Percentiles rank a stretch among this genome's conserved stretches.
These are phyloP conservation scores for Ramichloridium luteum DNA, from an alignment of 2,329 filamentous ascomycete genomes.

Conservation along the genomic window DNA sequence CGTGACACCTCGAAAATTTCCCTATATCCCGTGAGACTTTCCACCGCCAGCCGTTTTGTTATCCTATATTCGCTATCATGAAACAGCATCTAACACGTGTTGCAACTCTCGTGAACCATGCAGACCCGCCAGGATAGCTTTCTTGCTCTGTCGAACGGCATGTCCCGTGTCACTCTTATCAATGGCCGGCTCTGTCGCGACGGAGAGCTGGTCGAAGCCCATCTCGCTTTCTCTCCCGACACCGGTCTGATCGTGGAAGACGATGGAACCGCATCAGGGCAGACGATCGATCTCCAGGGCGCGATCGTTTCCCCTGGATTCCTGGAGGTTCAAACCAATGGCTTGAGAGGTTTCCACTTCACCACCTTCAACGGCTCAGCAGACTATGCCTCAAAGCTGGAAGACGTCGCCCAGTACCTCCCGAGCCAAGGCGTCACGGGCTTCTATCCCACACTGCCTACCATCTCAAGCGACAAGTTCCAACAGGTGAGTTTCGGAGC, in stretches of 20 bases:
- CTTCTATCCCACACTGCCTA: slow-evolving; percentile 44
- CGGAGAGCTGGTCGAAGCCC: no score
- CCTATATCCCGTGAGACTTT: no score
- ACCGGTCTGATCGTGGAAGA: background rate
- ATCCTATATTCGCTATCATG: no score
- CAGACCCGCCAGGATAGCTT: no score
- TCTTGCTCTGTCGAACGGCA: no score
- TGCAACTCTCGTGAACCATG: no score
- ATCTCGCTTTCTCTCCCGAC: background rate
- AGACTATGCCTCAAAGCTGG: slow-evolving; percentile 33
- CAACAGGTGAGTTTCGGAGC: slow-evolving; percentile 29
- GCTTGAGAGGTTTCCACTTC: slow-evolving; percentile 42
- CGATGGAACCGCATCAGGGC: slow-evolving; percentile 16
- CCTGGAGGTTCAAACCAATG: slow-evolving; percentile 45
- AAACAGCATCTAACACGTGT: no score
- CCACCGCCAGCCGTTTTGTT: no score
- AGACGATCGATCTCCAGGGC: slow-evolving; percentile 37
- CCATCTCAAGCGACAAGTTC: slow-evolving; percentile 36
- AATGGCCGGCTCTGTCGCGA: no score
- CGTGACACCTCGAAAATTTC: no score
- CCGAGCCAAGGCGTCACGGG: slow-evolving; percentile 41
- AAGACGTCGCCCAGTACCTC: slow-evolving; percentile 37
- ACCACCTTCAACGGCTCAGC: slow-evolving; percentile 35
- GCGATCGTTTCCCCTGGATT: slow-evolving; percentile 43
- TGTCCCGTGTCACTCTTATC: no score